Evolutionary conservation across 2,329 filamentous ascomycete genomes (phyloP), one percentile per base, ranked within the genome.

Genomic region (Pseudogymnoascus sp.): DNA sequence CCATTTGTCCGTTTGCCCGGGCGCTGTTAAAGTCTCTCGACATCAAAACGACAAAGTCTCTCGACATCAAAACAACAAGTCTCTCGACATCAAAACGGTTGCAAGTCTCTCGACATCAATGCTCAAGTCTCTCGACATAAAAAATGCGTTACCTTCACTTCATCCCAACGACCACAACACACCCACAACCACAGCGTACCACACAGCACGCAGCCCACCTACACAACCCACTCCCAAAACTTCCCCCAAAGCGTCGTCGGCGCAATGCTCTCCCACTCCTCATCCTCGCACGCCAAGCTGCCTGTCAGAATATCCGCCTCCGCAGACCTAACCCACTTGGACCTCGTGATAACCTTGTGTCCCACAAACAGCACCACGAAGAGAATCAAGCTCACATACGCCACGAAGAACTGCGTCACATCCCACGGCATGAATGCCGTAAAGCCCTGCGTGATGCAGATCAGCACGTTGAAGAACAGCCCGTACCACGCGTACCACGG

Each of bases 381-480:
- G 2, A 90, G 71, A 25, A 89, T 83, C 64, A 89, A 70, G 66
- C 84, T 87, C 68, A 89, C 72, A 68, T 89, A 90, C 11, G 82
- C 79, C 2, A 84, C 80, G 66, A 89, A 88, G 69, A 90, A 90
- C 50, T 80, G 76, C 62, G 78, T 78, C 5, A 81, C 81, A 69
- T 76, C 78, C 83, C 87, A 90, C 6, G 75, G 77, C 42, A 90
- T 85, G 71, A 89, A 90, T 5, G 82, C 81, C 8, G 84, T 85
- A 74, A 90, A 90, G 3, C 88, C 88, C 70, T 86, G 86, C 0
- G 88, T 89, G 21, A 90, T 65, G 61, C 86, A 80, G 65, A 90
- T 86, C 60, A 89, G 73, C 2, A 82, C 65, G 73, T 82, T 87
- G 75, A 88, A 87, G 72, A 86, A 83, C 3, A 89, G 77, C 1